Base-by-base conservation (phyloP, 2,329 filamentous ascomycete genomes). In the Beauveria rudraprayagi region DNA sequence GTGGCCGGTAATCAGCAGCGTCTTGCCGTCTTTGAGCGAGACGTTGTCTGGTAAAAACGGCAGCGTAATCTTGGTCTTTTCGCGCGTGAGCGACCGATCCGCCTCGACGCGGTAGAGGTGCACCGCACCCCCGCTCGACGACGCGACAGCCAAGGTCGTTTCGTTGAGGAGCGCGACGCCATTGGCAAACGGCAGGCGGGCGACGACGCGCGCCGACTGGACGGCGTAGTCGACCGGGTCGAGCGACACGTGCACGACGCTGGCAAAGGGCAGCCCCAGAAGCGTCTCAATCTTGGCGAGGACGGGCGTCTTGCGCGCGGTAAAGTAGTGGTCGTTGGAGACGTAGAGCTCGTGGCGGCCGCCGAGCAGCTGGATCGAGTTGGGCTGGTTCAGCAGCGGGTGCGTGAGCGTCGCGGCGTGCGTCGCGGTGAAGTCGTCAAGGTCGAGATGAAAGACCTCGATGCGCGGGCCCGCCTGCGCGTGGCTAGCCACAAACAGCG, bases 21-120 rank as follows among this genome's bases (percentile, higher is more conserved):
- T 68, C 52, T 66, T 64, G 28, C 57, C 70, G 43, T 40, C 65
- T 24, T 56, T 67, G 3, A 69, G 53, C 0, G 72, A 72, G 11
- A 79, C 67, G 48, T 79, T 79, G 62, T 79, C 77, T 0, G 75
- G 72, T 7, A 73, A 34, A 62, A 77, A 79, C 0, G 75, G 73
- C 2, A 76, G 48, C 14, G 11, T 3, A 6, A 61, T 58, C 16
- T 56, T 19, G 14, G 28, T 19, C 9, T 17, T 16, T 22, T 22
- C 2, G 11, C 19, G 30, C n/a, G 28, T 60, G 16, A 37, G 44
- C 41, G 58, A 54, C 22, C 24, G 14, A 43, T 46, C 54, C 30
- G 56, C 51, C 10, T 19, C 59, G 9, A 72, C 53, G 7, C 55
- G 40, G 68, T 71, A 76, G 26, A 77, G 62, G 40, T 72, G 64